A percentile compares a stretch with the other conserved stretches of the same genome.
Evolutionary conservation across 1,284 basidiomycete genomes (phyloP).

Genomic region (Cryptococcus hybrid): DNA sequence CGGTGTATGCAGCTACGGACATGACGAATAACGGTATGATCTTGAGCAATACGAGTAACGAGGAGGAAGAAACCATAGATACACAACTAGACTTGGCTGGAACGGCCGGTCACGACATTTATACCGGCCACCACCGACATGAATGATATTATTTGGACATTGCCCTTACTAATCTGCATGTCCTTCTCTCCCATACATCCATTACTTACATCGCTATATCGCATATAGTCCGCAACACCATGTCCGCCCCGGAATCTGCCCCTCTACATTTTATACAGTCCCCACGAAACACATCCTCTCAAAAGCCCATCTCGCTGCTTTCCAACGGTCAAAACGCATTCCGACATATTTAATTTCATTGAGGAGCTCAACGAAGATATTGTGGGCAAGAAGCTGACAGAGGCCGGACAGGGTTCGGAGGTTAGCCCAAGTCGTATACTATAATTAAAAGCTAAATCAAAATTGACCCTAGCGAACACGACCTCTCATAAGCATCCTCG

Average conservation of each 20-base stretch:
- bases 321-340: constrained; percentile 72
- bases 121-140: neutral
- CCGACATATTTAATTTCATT: constrained; percentile 69
- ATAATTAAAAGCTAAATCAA: neutral
- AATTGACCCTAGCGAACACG: constrained; percentile 58
- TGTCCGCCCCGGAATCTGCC: neutral
- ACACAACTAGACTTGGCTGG: neutral
- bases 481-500: constrained; percentile 63
- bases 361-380: constrained; percentile 73
- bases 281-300: constrained; percentile 74
- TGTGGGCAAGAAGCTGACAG: constrained; percentile 72
- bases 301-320: constrained; percentile 74
- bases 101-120: neutral
- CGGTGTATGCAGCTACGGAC: constrained; percentile 35
- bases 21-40: constrained; percentile 19
- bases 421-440: constrained; percentile 46
- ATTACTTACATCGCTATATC: no score
- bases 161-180: neutral
- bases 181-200: neutral
- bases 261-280: constrained; percentile 14
- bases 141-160: neutral
- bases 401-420: constrained; percentile 59
- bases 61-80: no score
- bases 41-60: neutral
- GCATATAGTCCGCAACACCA: neutral